Conservation (phyloP, 352 stramenopile genomes). For the Plasmopara halstedii region DNA sequence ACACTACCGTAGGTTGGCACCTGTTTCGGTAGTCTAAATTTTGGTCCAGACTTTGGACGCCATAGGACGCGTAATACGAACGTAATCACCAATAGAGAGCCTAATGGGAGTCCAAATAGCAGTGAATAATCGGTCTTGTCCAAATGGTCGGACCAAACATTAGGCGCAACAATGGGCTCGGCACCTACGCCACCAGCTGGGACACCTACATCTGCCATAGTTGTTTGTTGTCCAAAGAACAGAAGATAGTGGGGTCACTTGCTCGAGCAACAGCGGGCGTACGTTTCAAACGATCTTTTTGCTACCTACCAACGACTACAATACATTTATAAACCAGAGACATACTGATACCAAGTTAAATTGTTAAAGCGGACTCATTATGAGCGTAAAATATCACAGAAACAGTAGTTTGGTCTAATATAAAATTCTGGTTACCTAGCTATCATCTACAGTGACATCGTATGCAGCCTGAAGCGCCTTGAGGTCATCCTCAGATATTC, state of each 20-base stretch:
- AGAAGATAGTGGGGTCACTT: neutral
- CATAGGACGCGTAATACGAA: slow-evolving; percentile 69
- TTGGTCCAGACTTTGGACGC: slow-evolving; percentile 58
- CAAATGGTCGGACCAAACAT: slow-evolving; percentile 60
- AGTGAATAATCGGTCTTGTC: slow-evolving; percentile 49
- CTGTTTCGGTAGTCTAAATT: slow-evolving; percentile 73
- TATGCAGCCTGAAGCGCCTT: slow-evolving; percentile 27
- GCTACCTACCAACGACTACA: slow-evolving; percentile 6
- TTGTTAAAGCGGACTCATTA: neutral
- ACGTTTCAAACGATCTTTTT: slow-evolving; percentile 20
- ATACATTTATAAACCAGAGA: slow-evolving; percentile 27
- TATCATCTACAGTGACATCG: too few species aligned
- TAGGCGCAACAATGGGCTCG: slow-evolving; percentile 1
- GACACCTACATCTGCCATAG: slow-evolving; percentile 6
- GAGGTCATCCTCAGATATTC: slow-evolving; percentile 28
- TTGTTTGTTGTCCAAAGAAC: neutral
- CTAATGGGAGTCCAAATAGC: slow-evolving; percentile 55
- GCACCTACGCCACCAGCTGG: slow-evolving; percentile 2
- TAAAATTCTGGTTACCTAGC: too few species aligned
- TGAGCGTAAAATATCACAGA: too few species aligned
- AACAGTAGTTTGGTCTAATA: too few species aligned
- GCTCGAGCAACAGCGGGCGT: slow-evolving; percentile 3
- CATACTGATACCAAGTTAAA: slow-evolving; percentile 15
- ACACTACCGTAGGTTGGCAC: slow-evolving; percentile 76
- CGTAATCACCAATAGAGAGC: slow-evolving; percentile 44